phyloP scores from a whole-genome alignment of 768 basidiomycete species.

The Russula sp. region DNA sequence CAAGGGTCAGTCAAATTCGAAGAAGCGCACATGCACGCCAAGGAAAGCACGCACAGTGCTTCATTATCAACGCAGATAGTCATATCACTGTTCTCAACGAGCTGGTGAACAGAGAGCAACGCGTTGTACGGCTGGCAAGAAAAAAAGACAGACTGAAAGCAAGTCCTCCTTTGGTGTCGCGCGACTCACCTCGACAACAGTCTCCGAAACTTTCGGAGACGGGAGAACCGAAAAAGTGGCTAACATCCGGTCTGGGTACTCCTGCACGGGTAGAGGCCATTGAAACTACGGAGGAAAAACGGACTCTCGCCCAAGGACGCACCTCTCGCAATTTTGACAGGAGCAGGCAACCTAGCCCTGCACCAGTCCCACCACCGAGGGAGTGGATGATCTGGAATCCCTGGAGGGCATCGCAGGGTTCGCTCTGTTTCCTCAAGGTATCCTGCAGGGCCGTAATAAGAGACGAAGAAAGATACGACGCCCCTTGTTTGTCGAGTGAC shows the following conservation, averaged over 20 bases:
- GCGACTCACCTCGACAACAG: conserved; percentile 42
- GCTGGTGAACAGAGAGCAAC: conserved; percentile 76
- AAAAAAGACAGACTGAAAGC: background rate
- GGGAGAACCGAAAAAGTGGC: conserved; percentile 49
- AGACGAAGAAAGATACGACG: background rate
- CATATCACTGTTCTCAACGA: conserved; percentile 82
- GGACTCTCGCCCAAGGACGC: conserved; percentile 19
- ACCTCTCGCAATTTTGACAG: conserved; percentile 79
- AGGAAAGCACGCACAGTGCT: conserved; percentile 51
- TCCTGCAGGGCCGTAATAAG: conserved; percentile 39
- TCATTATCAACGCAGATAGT: conserved; percentile 85
- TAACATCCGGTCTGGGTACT: conserved; percentile 44
- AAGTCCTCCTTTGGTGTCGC: background rate
- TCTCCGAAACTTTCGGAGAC: conserved; percentile 47
- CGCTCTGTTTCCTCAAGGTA: conserved; percentile 69
- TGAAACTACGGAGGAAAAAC: conserved; percentile 12
- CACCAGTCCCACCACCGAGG: conserved; percentile 86
- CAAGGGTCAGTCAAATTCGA: background rate
- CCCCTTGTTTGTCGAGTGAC: background rate
- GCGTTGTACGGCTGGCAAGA: conserved; percentile 66
- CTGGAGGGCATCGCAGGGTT: conserved; percentile 79
- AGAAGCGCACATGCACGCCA: background rate
- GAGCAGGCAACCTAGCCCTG: conserved; percentile 76
- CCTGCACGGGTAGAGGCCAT: conserved; percentile 38
- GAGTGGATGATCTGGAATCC: conserved; percentile 89